Evolutionary conservation across 2,329 filamentous ascomycete genomes (phyloP).

Genomic region (Beauveria brongniartii): DNA sequence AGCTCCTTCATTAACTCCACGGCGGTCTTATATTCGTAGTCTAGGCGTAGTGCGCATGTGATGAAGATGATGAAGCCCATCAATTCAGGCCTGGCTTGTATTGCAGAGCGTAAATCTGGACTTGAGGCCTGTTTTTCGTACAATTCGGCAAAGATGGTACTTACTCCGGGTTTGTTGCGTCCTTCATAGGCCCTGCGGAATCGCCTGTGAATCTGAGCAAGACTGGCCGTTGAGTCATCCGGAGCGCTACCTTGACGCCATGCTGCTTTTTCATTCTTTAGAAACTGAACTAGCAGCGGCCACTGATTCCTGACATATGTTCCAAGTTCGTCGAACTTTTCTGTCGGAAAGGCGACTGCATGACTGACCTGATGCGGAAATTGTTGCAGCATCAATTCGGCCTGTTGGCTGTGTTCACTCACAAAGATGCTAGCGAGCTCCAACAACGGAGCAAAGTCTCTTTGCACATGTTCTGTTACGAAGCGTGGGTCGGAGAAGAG

Average conservation of each 20-base stretch:
- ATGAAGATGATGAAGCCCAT: slow-evolving; percentile 34
- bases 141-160: slow-evolving; percentile 27
- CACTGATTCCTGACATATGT: slow-evolving; percentile 24
- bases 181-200: slow-evolving; percentile 22
- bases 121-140: slow-evolving; percentile 18
- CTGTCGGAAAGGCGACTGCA: slow-evolving; percentile 10
- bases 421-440: slow-evolving; percentile 11
- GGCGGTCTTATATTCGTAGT: slow-evolving; percentile 24
- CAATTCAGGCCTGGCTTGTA: slow-evolving; percentile 27
- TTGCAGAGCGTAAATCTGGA: slow-evolving; percentile 18
- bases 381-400: background rate
- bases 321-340: slow-evolving; percentile 17
- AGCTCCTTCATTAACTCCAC: slow-evolving; percentile 36
- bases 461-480: slow-evolving; percentile 10
- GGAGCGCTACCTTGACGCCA: slow-evolving; percentile 16
- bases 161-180: slow-evolving; percentile 22
- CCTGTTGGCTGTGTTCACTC: background rate
- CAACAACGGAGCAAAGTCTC: slow-evolving; percentile 22
- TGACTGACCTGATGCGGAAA: background rate
- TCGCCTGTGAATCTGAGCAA: slow-evolving; percentile 21
- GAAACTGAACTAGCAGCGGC: slow-evolving; percentile 18
- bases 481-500: slow-evolving; percentile 22
- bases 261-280: slow-evolving; percentile 16
- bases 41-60: slow-evolving; percentile 28
- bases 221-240: background rate